These are phyloP conservation scores for Terfezia claveryi DNA, from an alignment of 495 filamentous ascomycete genomes.

Conservation along the genomic window DNA sequence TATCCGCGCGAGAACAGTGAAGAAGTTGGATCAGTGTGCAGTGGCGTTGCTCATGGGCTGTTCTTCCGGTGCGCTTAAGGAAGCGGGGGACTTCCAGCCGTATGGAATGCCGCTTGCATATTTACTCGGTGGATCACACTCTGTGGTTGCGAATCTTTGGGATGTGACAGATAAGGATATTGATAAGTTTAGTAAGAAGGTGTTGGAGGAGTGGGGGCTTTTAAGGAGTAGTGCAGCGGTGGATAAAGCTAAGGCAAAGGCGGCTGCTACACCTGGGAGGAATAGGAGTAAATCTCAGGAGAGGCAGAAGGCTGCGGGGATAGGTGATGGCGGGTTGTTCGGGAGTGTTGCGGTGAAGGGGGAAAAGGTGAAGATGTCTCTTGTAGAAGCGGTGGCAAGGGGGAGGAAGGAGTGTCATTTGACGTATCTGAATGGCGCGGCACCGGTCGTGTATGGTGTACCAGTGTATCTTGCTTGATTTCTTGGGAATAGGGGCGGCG, in stretches of 20 bases:
- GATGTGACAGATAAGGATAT: constrained; percentile 95
- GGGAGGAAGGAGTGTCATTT: constrained; percentile 57
- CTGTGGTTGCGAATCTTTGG: constrained; percentile 79
- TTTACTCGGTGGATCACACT: constrained; percentile 61
- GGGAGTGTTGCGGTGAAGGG: not conserved
- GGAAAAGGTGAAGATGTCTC: constrained; percentile 17
- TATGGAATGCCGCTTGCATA: constrained; percentile 80
- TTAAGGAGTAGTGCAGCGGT: constrained; percentile 20
- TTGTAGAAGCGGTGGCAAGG: constrained; percentile 60
- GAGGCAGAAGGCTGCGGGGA: not conserved
- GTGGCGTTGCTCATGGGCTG: constrained; percentile 86
- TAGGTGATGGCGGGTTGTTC: not conserved
- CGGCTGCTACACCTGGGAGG: not conserved
- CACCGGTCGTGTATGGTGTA: constrained; percentile 82
- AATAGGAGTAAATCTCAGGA: not conserved
- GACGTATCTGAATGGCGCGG: constrained; percentile 77
- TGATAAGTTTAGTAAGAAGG: constrained; percentile 59
- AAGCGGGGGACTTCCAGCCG: constrained; percentile 71
- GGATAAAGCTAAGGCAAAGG: constrained; percentile 11
- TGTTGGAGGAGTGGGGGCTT: constrained; percentile 73
- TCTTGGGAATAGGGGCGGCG: too few species aligned
- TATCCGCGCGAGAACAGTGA: constrained; percentile 57
- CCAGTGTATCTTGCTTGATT: constrained; percentile 47
- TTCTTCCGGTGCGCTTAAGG: constrained; percentile 50
- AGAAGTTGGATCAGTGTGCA: constrained; percentile 51